Evolutionary conservation across 768 basidiomycete genomes (phyloP).

Genomic region (Lactifluus volemus): DNA sequence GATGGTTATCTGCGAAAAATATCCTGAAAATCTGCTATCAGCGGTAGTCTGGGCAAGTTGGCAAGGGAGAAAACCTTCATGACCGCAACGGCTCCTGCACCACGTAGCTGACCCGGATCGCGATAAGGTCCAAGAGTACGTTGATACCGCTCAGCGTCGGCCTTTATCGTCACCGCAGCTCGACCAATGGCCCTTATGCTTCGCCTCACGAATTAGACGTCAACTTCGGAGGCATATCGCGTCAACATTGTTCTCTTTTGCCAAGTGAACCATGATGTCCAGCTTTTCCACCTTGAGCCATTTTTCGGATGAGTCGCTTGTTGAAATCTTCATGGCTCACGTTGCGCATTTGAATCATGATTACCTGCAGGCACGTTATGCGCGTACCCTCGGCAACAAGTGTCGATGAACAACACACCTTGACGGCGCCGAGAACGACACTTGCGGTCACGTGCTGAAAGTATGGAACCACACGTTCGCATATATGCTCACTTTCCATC

Average conservation of each 20-base stretch:
- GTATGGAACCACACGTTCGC: conserved; percentile 96
- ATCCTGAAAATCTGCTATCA: conserved; percentile 45
- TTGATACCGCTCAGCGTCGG: conserved; percentile 90
- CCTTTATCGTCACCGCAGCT: conserved; percentile 91
- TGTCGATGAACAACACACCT: conserved; percentile 39
- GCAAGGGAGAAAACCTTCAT: conserved; percentile 67
- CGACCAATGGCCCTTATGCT: conserved; percentile 95
- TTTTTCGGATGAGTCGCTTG: conserved; percentile 84
- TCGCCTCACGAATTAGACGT: conserved; percentile 96
- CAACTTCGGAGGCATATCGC: conserved; percentile 94
- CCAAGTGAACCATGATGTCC: conserved; percentile 95
- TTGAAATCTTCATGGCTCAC: conserved; percentile 76
- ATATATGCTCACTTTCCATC: conserved; percentile 97
- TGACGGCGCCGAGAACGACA: conserved; percentile 94
- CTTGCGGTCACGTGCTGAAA: conserved; percentile 96
- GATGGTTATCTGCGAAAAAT: conserved; percentile 97
- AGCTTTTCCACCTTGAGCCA: conserved; percentile 99
- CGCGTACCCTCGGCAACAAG: background rate
- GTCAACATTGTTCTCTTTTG: conserved; percentile 87
- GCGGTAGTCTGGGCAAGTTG: background rate
- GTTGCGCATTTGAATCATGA: conserved; percentile 93
- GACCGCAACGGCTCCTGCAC: conserved; percentile 97
- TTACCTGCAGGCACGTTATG: conserved; percentile 45
- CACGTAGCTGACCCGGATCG: conserved; percentile 90
- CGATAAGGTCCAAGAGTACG: conserved; percentile 87